Evolutionary conservation across 169 alveolate species (phyloP), one percentile per base, ranked within the genome.

Genomic region (Babesia caballi): DNA sequence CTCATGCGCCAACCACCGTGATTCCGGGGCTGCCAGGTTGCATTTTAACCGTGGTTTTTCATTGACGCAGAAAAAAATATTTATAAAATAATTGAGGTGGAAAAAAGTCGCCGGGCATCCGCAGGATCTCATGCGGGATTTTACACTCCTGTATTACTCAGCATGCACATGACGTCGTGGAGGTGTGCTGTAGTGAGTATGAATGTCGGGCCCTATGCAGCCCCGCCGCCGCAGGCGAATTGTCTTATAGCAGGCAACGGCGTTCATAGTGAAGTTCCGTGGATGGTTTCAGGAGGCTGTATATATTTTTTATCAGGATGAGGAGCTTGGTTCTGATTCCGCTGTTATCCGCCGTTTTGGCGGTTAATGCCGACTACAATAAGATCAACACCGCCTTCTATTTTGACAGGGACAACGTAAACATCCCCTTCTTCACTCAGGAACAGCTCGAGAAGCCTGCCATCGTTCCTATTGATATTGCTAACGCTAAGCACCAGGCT

Each of bases 301-400:
- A 42, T 15, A 40, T 40, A 5, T 19, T 9, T 14, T 40, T 30
- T 59, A 38, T 25, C 17, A 41, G 44, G 27, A 59, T 59, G 69
- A 21, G 54, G 52, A 12, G 33, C 41, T 42, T 32, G 56, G 17
- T 42, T 17, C 17, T 59, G 53, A 5, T 42, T 12, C 27, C 69
- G 63, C 33, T 63, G 50, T 63, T 44, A 32, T 14, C 27, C 44
- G 73, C 73, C 52, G 44, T 40, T n/a, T 32, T 23, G 50, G 60
- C 60, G 40, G 73, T 41, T 32, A 41, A 33, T 32, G 49, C 27
- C 23, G 14, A 27, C 21, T 12, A 19, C 30, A 19, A 47, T 14
- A 21, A 17, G 15, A 27, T 11, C 4, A 19, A 4, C 3, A 49
- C 36, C 8, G 6, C 27, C 14, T 36, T 35, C 2, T 28, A 11